phyloP scores from a whole-genome alignment of 768 basidiomycete species.

The Lyophyllum shimeji region DNA sequence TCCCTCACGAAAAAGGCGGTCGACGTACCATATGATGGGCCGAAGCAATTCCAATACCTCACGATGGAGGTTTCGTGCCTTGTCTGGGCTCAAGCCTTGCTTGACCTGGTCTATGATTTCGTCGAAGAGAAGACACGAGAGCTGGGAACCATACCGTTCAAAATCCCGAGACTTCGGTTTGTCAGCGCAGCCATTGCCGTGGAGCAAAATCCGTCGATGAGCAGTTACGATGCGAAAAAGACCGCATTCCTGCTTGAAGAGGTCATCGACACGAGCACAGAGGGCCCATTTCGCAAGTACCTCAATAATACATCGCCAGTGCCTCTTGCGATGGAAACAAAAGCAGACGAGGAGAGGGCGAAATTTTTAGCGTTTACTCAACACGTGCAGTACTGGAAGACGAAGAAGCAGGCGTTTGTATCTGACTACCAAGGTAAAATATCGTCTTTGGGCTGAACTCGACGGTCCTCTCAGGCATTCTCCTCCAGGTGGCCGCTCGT shows the following conservation, averaged over 20 bases:
- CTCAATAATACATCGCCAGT: conserved; percentile 3
- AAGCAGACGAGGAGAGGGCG: conserved; percentile 7
- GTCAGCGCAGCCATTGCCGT: too few relatives aligned
- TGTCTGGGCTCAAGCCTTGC: conserved; percentile 19
- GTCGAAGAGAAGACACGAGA: too few relatives aligned
- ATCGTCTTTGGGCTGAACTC: too few relatives aligned
- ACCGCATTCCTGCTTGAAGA: too few relatives aligned
- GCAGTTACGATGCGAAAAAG: too few relatives aligned
- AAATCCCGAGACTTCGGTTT: too few relatives aligned
- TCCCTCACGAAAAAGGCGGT: too few relatives aligned
- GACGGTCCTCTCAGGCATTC: too few relatives aligned
- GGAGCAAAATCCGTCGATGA: too few relatives aligned
- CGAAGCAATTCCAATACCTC: conserved; percentile 16
- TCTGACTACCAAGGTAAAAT: conserved; percentile 30
- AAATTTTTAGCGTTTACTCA: conserved; percentile 23
- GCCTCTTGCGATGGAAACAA: conserved; percentile 4
- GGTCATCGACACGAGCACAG: too few relatives aligned
- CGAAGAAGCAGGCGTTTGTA: conserved; percentile 19
- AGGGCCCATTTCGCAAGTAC: too few relatives aligned
- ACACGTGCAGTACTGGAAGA: conserved; percentile 26
- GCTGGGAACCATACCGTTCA: too few relatives aligned
- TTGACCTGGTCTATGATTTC: conserved; percentile 18
- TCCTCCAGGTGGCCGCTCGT: not conserved
- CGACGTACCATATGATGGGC: not conserved
- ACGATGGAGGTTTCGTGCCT: conserved; percentile 20